Conservation (phyloP, 805 yeast species). For the Saccharomycopsis malanga region DNA sequence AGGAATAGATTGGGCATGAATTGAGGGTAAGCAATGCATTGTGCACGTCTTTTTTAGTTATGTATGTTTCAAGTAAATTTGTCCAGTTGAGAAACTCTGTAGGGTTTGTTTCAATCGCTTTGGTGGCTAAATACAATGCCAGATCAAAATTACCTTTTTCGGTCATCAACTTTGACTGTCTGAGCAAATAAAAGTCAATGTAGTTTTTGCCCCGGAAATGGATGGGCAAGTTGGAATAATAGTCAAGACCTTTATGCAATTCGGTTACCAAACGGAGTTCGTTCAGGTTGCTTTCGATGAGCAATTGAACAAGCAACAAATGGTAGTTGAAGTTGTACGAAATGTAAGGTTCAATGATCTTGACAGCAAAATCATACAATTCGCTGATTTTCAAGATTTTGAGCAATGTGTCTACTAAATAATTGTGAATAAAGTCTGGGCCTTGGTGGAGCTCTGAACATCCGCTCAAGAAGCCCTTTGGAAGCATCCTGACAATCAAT, state of each 20-base stretch:
- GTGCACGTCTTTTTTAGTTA: slow-evolving; percentile 45
- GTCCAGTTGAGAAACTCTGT: slow-evolving; percentile 73
- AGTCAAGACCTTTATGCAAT: slow-evolving; percentile 13
- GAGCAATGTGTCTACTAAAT: slow-evolving; percentile 44
- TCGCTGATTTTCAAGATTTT: slow-evolving; percentile 35
- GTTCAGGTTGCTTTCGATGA: slow-evolving; percentile 6
- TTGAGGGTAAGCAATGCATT: slow-evolving; percentile 64
- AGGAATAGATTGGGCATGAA: slow-evolving; percentile 59
- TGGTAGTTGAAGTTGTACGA: slow-evolving; percentile 18
- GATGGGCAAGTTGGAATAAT: slow-evolving; percentile 3
- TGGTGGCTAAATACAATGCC: slow-evolving; percentile 53
- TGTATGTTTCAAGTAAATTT: slow-evolving; percentile 51
- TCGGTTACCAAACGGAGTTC: slow-evolving; percentile 19
- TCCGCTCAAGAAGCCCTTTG: slow-evolving; percentile 43
- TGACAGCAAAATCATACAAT: slow-evolving; percentile 35
- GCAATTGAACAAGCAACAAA: slow-evolving; percentile 10
- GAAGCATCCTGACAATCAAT: slow-evolving; percentile 38
- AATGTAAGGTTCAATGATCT: slow-evolving; percentile 27
- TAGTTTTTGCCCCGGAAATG: slow-evolving; percentile 12
- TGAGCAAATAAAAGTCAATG: slow-evolving; percentile 24
- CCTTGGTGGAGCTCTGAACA: slow-evolving; percentile 30
- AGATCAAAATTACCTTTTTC: slow-evolving; percentile 43
- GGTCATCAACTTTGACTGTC: slow-evolving; percentile 58
- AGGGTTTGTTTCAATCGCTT: slow-evolving; percentile 63
- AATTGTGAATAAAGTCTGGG: slow-evolving; percentile 39